Percentiles rank a stretch among this genome's conserved stretches.
Conservation (phyloP, 225 moss, liverwort and hornwort species). For the Marchantia paleacea region DNA sequence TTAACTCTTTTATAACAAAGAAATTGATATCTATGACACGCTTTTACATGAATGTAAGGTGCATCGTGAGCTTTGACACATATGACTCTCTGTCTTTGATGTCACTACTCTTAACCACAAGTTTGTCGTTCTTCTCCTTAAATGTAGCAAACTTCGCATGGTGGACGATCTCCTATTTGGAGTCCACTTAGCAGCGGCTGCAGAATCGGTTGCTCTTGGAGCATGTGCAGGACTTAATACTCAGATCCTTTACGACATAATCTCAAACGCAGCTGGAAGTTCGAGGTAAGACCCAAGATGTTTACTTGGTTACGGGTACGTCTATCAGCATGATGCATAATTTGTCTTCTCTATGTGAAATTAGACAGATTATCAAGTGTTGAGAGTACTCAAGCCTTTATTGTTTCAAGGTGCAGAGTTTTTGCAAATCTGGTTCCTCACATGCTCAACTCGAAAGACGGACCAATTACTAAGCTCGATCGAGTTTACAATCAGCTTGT, state of each 20-base stretch:
- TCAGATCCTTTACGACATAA: conserved; percentile 68
- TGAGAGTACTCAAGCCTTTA: not conserved
- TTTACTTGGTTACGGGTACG: not conserved
- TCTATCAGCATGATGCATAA: not conserved
- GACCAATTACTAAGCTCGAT: conserved; percentile 61
- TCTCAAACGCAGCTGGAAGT: conserved; percentile 91
- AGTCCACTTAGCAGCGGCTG: conserved; percentile 81
- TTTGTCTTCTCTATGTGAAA: not conserved
- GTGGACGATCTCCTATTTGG: conserved; percentile 69
- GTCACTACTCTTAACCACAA: not conserved
- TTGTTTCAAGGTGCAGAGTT: conserved; percentile 49
- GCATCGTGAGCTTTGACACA: too few relatives aligned
- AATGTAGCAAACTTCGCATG: conserved; percentile 68
- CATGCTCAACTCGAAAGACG: conserved; percentile 66
- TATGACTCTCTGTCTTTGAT: not conserved
- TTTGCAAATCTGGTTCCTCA: conserved; percentile 74
- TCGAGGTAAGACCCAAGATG: conserved; percentile 56
- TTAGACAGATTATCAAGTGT: not conserved
- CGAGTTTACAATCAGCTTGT: conserved; percentile 68
- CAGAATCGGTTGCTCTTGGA: conserved; percentile 83
- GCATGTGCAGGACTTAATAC: conserved; percentile 62
- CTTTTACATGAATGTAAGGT: too few relatives aligned
- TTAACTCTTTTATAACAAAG: too few relatives aligned
- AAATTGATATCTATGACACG: not conserved
- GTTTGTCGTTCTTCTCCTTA: not conserved